phyloP scores from a whole-genome alignment of 2,329 filamentous ascomycete species.

The Penicillium sclerotiorum region DNA sequence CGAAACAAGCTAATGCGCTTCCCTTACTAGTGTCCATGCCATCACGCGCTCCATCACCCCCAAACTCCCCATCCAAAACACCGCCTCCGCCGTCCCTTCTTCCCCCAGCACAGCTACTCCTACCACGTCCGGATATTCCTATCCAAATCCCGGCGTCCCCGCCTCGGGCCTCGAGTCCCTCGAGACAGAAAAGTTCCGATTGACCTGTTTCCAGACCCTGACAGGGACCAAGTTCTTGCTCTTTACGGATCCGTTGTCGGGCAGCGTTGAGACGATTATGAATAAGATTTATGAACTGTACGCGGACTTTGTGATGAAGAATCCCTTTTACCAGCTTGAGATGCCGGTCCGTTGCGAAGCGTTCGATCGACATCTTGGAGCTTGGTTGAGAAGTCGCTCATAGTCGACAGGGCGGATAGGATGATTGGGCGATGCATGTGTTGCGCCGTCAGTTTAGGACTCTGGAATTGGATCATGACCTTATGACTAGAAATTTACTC shows the following conservation, averaged over 20 bases:
- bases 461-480: slow-evolving; percentile 21
- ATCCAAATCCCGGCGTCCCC: slow-evolving; percentile 36
- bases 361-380: slow-evolving; percentile 83
- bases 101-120: slow-evolving; percentile 24
- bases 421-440: too few relatives aligned
- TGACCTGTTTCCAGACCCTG: slow-evolving; percentile 94
- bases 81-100: slow-evolving; percentile 21
- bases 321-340: slow-evolving; percentile 96
- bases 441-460: too few relatives aligned
- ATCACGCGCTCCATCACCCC: slow-evolving; percentile 61
- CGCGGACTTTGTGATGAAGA: slow-evolving; percentile 98
- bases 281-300: slow-evolving; percentile 91
- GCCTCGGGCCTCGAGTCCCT: slow-evolving; percentile 80
- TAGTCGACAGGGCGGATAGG: slow-evolving; percentile 32
- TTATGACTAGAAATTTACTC: slow-evolving; percentile 26
- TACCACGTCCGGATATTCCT: slow-evolving; percentile 28
- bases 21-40: slow-evolving; percentile 60
- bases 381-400: slow-evolving; percentile 69
- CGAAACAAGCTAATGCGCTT: background rate
- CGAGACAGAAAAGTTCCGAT: slow-evolving; percentile 88
- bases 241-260: slow-evolving; percentile 87
- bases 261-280: slow-evolving; percentile 80
- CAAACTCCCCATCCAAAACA: slow-evolving; percentile 42
- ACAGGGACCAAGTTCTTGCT: slow-evolving; percentile 95
- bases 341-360: slow-evolving; percentile 96